Base-by-base conservation (phyloP, 257 asterid genomes). In the Linaria vulgaris region DNA sequence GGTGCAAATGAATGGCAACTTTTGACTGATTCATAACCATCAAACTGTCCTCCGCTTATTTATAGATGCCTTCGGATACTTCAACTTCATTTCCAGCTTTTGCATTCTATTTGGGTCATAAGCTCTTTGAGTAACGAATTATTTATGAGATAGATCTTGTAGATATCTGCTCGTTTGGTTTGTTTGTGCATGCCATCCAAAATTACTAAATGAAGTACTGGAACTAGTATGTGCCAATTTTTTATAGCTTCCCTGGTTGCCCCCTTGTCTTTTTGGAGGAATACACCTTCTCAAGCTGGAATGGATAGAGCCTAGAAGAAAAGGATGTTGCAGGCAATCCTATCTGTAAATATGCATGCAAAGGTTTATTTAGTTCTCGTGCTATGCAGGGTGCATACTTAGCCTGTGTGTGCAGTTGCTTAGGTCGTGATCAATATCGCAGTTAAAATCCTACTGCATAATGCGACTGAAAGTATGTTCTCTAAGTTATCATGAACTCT, bases 191-290 rank as follows among this genome's bases (percentile, higher is more conserved):
- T 31, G 44, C 37, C 24, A 23, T 19, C 15, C 34, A n/a, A 62
- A 49, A 19, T 43, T 27, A 68, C 53, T 15, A 56, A 52, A 21
- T n/a, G 53, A 57, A 56, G 50, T 51, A 57, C 24, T 44, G 56
- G 46, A 41, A 39, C 27, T 66, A 46, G 22, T 10, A 38, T 39
- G 37, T 49, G 31, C 25, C 6, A 21, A 38, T 8, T 54, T 51
- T 21, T 17, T 27, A 19, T 43, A 46, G 19, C 24, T 25, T 39
- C 6, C 27, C 43, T 20, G 53, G 50, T 19, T 50, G 46, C 48
- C 49, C 57, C 52, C 52, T 27, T 5, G 13, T 45, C 38, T 54
- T 54, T 24, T 39, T 4, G 27, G 49, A 12, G 3, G 17, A 44
- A n/a, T 12, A n/a, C 49, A 13, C 1, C 11, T 13, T 12, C 15